Evolutionary conservation across 2,329 filamentous ascomycete species (phyloP).

Genomic region (Fusarium sacchari): DNA sequence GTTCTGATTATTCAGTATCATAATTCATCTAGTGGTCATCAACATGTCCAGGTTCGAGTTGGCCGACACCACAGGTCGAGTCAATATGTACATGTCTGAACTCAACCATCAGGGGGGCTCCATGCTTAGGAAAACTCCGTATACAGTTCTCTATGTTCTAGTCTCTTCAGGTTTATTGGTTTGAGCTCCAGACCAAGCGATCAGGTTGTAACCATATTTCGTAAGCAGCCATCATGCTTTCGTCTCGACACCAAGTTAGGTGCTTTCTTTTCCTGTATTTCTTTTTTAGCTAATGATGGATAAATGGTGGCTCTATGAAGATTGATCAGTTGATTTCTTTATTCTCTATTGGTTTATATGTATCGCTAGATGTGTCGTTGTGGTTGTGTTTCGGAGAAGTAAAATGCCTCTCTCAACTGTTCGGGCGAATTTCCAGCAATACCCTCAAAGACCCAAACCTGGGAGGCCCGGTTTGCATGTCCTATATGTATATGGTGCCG

Average conservation of each 20-base stretch:
- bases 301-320: no score
- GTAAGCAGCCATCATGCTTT: neutral
- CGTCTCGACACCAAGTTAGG: no score
- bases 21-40: neutral
- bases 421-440: no score
- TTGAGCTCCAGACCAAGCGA: neutral
- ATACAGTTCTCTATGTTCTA: neutral
- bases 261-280: no score
- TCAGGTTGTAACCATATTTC: rapidly evolving
- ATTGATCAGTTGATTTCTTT: no score
- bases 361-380: no score
- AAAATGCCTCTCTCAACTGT: no score
- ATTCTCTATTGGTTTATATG: no score
- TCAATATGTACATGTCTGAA: rapidly evolving
- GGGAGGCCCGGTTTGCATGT: no score
- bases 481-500: no score
- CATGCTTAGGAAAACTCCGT: rapidly evolving
- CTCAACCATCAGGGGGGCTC: neutral
- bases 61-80: neutral
- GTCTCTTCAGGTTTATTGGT: rapidly evolving
- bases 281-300: no score
- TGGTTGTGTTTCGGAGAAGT: rapidly evolving
- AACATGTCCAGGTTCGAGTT: neutral
- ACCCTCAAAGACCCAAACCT: no score
- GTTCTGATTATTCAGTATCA: neutral